phyloP scores from a whole-genome alignment of 495 filamentous ascomycete genomes.

The Aspergillus haitiensis region DNA sequence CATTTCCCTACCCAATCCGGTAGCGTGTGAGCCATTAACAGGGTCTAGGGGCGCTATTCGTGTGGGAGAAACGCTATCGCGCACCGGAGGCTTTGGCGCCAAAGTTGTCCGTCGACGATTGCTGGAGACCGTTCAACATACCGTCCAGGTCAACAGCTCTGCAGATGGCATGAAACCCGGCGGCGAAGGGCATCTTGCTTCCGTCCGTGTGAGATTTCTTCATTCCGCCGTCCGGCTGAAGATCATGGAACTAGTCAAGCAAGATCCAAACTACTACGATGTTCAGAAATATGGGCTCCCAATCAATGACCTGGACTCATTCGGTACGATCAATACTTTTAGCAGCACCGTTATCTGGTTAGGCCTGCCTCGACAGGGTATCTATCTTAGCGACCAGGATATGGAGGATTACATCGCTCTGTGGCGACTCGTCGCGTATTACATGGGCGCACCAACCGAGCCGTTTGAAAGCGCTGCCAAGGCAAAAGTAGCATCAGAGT shows the following conservation, averaged over 20 bases:
- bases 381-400: slow-evolving; percentile 61
- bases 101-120: slow-evolving; percentile 67
- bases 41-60: slow-evolving; percentile 49
- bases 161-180: slow-evolving; percentile 65
- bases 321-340: slow-evolving; percentile 69
- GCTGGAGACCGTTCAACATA: slow-evolving; percentile 74
- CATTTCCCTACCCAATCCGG: not conserved
- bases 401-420: slow-evolving; percentile 68
- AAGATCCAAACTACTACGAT: slow-evolving; percentile 63
- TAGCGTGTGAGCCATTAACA: not conserved
- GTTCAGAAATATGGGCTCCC: slow-evolving; percentile 60
- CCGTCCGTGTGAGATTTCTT: slow-evolving; percentile 69
- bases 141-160: slow-evolving; percentile 64
- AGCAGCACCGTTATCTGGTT: slow-evolving; percentile 65
- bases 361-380: slow-evolving; percentile 68
- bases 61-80: slow-evolving; percentile 70
- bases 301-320: slow-evolving; percentile 72
- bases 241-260: slow-evolving; percentile 58
- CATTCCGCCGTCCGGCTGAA: slow-evolving; percentile 68
- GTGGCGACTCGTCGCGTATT: slow-evolving; percentile 71
- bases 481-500: slow-evolving; percentile 64
- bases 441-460: slow-evolving; percentile 66
- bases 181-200: slow-evolving; percentile 65
- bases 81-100: slow-evolving; percentile 75
- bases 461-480: slow-evolving; percentile 54